phyloP scores from a whole-genome alignment of 2,329 filamentous ascomycete genomes.

The Escovopsis sp. region DNA sequence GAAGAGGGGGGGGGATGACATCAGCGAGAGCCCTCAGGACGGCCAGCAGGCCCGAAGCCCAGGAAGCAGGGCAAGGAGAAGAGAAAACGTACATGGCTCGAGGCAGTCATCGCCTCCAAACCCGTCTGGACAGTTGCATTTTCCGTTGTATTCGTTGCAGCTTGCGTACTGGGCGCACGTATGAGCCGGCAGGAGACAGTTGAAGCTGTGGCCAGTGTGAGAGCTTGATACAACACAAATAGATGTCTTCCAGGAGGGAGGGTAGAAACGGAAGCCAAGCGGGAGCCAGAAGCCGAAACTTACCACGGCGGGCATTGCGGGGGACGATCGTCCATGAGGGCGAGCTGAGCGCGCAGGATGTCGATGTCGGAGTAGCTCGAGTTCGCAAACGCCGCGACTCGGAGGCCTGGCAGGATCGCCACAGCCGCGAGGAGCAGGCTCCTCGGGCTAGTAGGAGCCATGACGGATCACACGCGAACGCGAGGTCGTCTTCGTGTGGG shows the following conservation, averaged over 20 bases:
- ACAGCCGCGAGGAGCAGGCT: constrained; percentile 26
- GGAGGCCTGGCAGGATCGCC: constrained; percentile 24
- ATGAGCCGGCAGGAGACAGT: constrained; percentile 89
- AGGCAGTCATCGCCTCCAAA: constrained; percentile 93
- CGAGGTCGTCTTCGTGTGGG: constrained; percentile 7
- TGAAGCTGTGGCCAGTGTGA: constrained; percentile 54
- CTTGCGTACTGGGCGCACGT: constrained; percentile 79
- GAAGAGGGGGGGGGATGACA: neutral
- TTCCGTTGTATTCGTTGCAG: constrained; percentile 81
- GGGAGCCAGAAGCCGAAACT: constrained; percentile 9
- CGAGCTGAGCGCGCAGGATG: constrained; percentile 50
- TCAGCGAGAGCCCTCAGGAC: neutral
- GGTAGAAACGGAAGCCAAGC: neutral
- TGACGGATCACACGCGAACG: constrained; percentile 14
- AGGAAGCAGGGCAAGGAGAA: neutral
- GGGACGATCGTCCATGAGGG: constrained; percentile 59
- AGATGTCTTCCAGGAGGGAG: too few species aligned
- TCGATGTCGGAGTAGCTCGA: constrained; percentile 48
- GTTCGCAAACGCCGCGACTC: constrained; percentile 25
- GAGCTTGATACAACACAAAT: too few species aligned
- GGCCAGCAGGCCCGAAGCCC: neutral
- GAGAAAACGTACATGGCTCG: constrained; percentile 45
- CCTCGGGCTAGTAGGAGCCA: constrained; percentile 25
- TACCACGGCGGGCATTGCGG: constrained; percentile 68
- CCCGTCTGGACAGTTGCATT: constrained; percentile 81